Percentiles rank a stretch among this genome's conserved stretches.
Conservation (phyloP, 129 eudicot species). For the Calendula officinalis region DNA sequence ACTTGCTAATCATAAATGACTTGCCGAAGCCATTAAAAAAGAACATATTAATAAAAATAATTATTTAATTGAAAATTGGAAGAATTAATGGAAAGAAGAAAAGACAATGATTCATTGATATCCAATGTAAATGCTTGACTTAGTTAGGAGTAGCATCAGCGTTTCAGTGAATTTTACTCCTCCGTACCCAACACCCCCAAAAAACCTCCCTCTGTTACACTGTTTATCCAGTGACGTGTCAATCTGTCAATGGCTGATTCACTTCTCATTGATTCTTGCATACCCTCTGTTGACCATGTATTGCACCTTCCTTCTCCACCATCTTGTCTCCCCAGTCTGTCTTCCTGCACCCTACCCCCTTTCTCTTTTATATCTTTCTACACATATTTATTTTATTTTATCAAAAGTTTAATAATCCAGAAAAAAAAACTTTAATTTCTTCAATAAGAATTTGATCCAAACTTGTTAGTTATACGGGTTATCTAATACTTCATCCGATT, state of each 20-base stretch:
- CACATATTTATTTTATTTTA: background rate
- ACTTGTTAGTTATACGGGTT: too few species aligned
- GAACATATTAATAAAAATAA: background rate
- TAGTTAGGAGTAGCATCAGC: constrained; percentile 18
- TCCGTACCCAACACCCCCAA: constrained; percentile 31
- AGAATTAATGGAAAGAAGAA: background rate
- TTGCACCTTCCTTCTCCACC: constrained; percentile 9
- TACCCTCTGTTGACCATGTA: constrained; percentile 26
- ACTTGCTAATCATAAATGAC: background rate
- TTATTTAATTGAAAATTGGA: background rate
- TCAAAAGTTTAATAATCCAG: background rate
- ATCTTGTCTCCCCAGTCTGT: too few species aligned
- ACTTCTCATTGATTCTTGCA: constrained; percentile 12
- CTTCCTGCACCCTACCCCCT: background rate
- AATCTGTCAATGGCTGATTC: constrained; percentile 21
- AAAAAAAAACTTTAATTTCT: background rate
- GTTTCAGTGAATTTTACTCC: constrained; percentile 23
- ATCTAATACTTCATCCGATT: too few species aligned
- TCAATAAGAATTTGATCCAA: too few species aligned
- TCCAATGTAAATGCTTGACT: constrained; percentile 31
- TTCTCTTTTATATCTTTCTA: background rate
- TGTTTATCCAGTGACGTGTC: constrained; percentile 26
- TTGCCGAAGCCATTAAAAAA: too few species aligned
- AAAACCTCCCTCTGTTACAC: constrained; percentile 8
- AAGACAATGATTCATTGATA: constrained; percentile 32